Evolutionary conservation across 2,329 filamentous ascomycete species (phyloP), one percentile per base, ranked within the genome.

Genomic region (Emmonsiellopsis sp.): DNA sequence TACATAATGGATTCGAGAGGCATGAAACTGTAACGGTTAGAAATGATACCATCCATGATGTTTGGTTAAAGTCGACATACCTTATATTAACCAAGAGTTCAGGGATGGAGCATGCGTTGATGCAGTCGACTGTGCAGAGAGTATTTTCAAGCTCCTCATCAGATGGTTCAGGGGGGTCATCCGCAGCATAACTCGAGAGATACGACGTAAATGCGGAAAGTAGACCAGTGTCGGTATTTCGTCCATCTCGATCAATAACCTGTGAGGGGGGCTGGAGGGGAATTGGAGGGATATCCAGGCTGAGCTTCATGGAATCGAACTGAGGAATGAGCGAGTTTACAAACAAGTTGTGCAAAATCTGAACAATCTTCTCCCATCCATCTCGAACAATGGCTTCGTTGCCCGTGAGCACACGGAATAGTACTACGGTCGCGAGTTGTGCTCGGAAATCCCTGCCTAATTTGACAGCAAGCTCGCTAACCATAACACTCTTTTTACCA

Each of bases 141-240:
- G 93, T 97, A 66, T 93, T 95, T 64, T 98, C 93, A 32, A 98
- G 79, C 68, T 98, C 93, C 67, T 97, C 92, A 59, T 97, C 90
- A 1, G 93, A 97, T 2, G 93, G 93, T 72, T 98, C 93, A 0
- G 93, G 93, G 10, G 93, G 93, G 65, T 98, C 93, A 69, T 97
- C 93, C 9, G 93, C 94, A 42, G 94, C 93, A 67, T 98, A 97
- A 68, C 92, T 97, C n/a, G 91, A 95, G 34, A 98, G 90, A 64
- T 97, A 98, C 5, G 88, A 95, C 0, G 92, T 94, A 63, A 98
- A 89, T 1, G 92, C 90, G 3, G 91, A 95, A 67, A 98, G 90
- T 49, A 98, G 81, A 5, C 93, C 90, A 2, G 84, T 84, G 31
- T 98, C 93, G 54, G 78, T 82, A 35, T 84, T 77, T 58, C 89